These are phyloP conservation scores for Dioscorea zingiberensis DNA, from an alignment of 106 monocot species.

Conservation along the genomic window DNA sequence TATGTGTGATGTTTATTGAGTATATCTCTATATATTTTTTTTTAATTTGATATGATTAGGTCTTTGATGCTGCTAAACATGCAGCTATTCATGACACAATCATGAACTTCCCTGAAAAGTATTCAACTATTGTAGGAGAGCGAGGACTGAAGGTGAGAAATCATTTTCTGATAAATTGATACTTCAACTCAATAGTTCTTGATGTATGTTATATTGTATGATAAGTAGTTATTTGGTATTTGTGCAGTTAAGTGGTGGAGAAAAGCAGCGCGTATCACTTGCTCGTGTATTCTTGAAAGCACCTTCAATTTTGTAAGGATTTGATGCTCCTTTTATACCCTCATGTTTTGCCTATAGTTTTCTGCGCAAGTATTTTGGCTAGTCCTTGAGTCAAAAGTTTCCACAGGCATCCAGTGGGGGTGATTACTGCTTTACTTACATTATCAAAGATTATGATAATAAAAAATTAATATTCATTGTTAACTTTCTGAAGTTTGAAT, in stretches of 20 bases:
- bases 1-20: neutral
- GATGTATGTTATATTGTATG: neutral
- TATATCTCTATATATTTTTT: neutral
- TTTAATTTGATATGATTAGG: slow-evolving; percentile 24
- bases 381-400: too few relatives aligned
- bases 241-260: slow-evolving; percentile 92
- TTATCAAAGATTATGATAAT: too few relatives aligned
- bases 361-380: too few relatives aligned
- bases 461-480: too few relatives aligned
- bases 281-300: slow-evolving; percentile 95
- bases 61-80: slow-evolving; percentile 76
- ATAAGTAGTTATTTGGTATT: neutral
- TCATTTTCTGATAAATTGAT: neutral
- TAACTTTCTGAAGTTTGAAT: too few relatives aligned
- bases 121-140: slow-evolving; percentile 90
- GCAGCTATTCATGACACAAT: slow-evolving; percentile 96
- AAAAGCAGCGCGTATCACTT: slow-evolving; percentile 97
- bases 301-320: slow-evolving; percentile 84
- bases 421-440: too few relatives aligned
- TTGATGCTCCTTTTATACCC: neutral
- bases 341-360: too few relatives aligned
- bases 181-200: neutral
- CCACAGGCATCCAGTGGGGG: too few relatives aligned
- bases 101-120: slow-evolving; percentile 92
- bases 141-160: slow-evolving; percentile 79